Conservation (phyloP, 2,329 filamentous ascomycete species). For the Trichoderma polysporum region DNA sequence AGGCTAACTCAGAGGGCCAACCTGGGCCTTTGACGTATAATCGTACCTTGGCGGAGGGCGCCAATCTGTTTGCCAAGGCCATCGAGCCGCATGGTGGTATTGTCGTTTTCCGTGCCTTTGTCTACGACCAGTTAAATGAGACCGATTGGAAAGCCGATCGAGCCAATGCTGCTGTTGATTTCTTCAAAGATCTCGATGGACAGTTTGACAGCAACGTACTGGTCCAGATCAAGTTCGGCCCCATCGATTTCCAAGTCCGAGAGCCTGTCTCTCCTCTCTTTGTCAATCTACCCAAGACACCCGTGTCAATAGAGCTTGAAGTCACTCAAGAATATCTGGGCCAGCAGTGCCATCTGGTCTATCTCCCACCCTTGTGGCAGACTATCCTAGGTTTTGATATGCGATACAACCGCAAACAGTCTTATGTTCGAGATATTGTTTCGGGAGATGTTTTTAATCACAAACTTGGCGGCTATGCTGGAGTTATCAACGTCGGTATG, state of each 20-base stretch:
- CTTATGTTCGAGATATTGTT: conserved; percentile 59
- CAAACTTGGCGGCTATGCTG: conserved; percentile 2
- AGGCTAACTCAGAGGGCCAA: conserved; percentile 71
- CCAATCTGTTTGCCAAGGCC: conserved; percentile 65
- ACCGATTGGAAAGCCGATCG: conserved; percentile 65
- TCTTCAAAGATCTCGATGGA: conserved; percentile 63
- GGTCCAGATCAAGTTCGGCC: conserved; percentile 72
- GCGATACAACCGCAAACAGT: conserved; percentile 55
- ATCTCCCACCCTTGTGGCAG: conserved; percentile 68
- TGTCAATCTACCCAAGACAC: conserved; percentile 30
- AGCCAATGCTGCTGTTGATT: conserved; percentile 68
- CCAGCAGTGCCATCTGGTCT: conserved; percentile 55
- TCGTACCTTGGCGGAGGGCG: conserved; percentile 65
- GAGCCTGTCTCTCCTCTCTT: conserved; percentile 68
- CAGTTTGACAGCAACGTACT: conserved; percentile 70
- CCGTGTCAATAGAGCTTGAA: conserved; percentile 3
- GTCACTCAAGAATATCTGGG: conserved; percentile 12
- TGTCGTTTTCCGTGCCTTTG: conserved; percentile 71
- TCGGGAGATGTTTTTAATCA: conserved; percentile 59
- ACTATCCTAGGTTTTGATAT: conserved; percentile 67
- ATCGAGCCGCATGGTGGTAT: conserved; percentile 59
- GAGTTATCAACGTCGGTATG: conserved; percentile 10
- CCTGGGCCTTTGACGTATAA: conserved; percentile 69
- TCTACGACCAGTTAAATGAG: conserved; percentile 59
- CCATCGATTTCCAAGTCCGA: conserved; percentile 72